Base-by-base conservation (phyloP, 176 grass and related monocot species). In the Oryza glumipatula region DNA sequence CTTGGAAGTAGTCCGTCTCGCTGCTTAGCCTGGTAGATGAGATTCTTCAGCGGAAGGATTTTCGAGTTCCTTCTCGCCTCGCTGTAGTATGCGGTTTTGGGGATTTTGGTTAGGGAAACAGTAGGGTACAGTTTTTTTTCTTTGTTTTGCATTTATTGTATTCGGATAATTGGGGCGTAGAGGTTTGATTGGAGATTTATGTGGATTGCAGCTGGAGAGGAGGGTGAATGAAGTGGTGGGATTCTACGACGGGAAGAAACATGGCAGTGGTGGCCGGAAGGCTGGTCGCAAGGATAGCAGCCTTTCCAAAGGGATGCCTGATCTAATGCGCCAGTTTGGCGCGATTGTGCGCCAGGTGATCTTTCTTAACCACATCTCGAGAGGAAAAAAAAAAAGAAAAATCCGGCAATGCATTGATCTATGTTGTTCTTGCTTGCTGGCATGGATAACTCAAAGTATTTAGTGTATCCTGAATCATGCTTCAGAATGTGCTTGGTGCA, bases 241-340 rank as follows among this genome's bases (percentile, higher is more conserved):
- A 13, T 92, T 90, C 78, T 90, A 83, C 41, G 81, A 89, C 30
- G 80, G 16, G 76, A 94, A 88, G 82, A 94, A 90, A 56, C 89
- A 89, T 28, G 87, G 93, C 51, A 81, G 77, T n/a, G 78, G 67
- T 33, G 87, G 79, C 22, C 63, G 85, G 39, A 88, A 76, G 70
- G n/a, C 49, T 70, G 81, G 83, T 58, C 48, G 84, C 65, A 94
- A 81, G 68, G 82, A 88, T 17, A 82, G 69, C 61, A 52, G 80
- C 7, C 70, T 69, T 68, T 60, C 84, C n/a, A 97, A 85, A 70
- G 94, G 90, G 77, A 81, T 80, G 89, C 87, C 87, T 7, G 91
- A 95, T 43, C 90, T 98, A 70, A 89, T 90, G 73, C 96, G 93
- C 74, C 93, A 90, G 49, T 85, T 98, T 60, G 77, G 87, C 28